phyloP scores from a whole-genome alignment of 192 early-diverging fungal species.

The Mortierella alpina region DNA sequence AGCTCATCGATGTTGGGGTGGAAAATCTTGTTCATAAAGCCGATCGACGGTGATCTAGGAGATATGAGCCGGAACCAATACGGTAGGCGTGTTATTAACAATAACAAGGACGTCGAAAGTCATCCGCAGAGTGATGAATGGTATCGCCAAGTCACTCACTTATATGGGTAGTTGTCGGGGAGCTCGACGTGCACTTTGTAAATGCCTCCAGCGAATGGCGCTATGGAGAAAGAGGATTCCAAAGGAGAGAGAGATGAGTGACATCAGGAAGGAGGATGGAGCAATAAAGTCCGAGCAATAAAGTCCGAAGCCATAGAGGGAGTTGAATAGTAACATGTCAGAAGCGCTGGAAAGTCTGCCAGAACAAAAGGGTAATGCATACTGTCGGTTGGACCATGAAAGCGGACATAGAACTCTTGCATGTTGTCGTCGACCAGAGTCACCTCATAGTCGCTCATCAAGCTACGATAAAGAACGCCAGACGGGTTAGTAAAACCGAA shows the following conservation, averaged over 20 bases:
- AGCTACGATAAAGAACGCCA: constrained; percentile 58
- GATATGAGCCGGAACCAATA: too few species aligned
- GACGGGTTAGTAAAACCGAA: too few species aligned
- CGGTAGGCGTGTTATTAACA: too few species aligned
- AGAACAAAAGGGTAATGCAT: too few species aligned
- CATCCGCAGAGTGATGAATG: too few species aligned
- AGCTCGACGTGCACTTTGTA: constrained; percentile 99
- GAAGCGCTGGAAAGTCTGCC: constrained; percentile 1
- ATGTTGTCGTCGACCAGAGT: constrained; percentile 98
- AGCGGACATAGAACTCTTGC: constrained; percentile 98
- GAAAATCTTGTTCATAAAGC: constrained; percentile 99
- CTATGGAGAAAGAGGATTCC: constrained; percentile 56
- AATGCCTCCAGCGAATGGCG: constrained; percentile 92
- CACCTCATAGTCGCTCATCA: constrained; percentile 99
- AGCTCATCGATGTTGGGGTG: constrained; percentile 99
- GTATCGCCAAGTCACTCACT: constrained; percentile 54
- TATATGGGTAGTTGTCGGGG: constrained; percentile 99
- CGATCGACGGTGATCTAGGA: constrained; percentile 85
- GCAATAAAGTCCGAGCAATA: background rate
- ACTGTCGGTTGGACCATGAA: constrained; percentile 95
- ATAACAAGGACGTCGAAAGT: too few species aligned
- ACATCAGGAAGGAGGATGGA: background rate
- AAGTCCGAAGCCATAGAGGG: background rate
- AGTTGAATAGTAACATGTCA: constrained; percentile 4
- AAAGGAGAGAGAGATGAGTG: constrained; percentile 1